Evolutionary conservation across 208 protist species (phyloP).

Genomic region (Crithidia sp.): DNA sequence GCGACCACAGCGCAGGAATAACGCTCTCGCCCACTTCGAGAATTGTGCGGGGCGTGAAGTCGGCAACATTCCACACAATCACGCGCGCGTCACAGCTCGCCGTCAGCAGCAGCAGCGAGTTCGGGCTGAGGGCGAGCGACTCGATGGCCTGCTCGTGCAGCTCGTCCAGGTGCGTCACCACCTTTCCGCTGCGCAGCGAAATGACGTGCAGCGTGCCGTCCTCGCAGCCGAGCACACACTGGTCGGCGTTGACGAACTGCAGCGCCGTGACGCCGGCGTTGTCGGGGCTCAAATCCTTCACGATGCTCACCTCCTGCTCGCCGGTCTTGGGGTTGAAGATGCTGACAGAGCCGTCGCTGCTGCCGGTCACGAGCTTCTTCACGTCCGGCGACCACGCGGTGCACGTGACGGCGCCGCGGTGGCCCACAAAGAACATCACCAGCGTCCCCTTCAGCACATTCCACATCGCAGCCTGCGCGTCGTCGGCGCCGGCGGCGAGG

Average conservation of each 20-base stretch:
- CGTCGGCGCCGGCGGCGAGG: constrained; percentile 88
- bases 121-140: constrained; percentile 55
- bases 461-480: constrained; percentile 95
- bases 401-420: constrained; percentile 84
- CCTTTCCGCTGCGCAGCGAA: constrained; percentile 69
- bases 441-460: constrained; percentile 84
- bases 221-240: constrained; percentile 83
- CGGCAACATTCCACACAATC: constrained; percentile 75
- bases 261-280: constrained; percentile 70
- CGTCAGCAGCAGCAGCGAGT: constrained; percentile 65
- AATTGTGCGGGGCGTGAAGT: constrained; percentile 62
- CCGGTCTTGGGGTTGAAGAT: constrained; percentile 94
- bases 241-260: constrained; percentile 75
- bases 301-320: constrained; percentile 56
- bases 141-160: constrained; percentile 88
- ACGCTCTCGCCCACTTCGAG: constrained; percentile 81
- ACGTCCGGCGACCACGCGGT: constrained; percentile 85
- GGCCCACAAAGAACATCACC: constrained; percentile 94
- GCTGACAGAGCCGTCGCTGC: constrained; percentile 88
- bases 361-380: constrained; percentile 91
- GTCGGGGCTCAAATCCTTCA: constrained; percentile 79
- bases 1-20: constrained; percentile 73
- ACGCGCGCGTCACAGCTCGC: constrained; percentile 83
- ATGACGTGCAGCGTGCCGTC: constrained; percentile 87
- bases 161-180: constrained; percentile 63